These are phyloP conservation scores for Cyphellophora attinorum DNA, from an alignment of 2,329 filamentous ascomycete species.

Conservation along the genomic window DNA sequence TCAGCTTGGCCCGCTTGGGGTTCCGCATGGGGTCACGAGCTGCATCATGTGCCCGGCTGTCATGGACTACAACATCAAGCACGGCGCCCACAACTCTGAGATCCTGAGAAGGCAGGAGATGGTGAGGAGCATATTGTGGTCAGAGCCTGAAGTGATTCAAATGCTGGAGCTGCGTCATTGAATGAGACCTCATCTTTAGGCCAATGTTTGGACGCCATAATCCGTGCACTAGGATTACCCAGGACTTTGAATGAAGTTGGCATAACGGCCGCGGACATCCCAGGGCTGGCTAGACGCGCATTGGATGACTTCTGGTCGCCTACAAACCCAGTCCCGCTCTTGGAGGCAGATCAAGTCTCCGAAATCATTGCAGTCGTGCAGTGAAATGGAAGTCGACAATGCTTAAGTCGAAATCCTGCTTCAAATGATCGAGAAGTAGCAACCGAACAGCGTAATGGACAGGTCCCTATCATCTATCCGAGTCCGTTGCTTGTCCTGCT, in stretches of 20 bases:
- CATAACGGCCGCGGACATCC: slow-evolving; percentile 38
- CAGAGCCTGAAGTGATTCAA: slow-evolving; percentile 25
- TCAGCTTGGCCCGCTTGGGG: slow-evolving; percentile 45
- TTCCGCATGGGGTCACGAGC: slow-evolving; percentile 52
- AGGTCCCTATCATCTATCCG: no score
- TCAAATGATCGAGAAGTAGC: no score
- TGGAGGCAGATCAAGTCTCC: slow-evolving; percentile 38
- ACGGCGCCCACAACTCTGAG: slow-evolving; percentile 34
- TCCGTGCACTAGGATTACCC: slow-evolving; percentile 46
- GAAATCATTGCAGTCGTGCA: slow-evolving; percentile 43
- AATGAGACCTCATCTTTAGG: slow-evolving; percentile 34
- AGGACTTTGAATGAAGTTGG: slow-evolving; percentile 42
- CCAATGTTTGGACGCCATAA: slow-evolving; percentile 42
- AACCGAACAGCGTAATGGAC: no score
- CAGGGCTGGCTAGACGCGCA: slow-evolving; percentile 38
- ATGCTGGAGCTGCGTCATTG: slow-evolving; percentile 21
- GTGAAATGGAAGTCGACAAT: no score
- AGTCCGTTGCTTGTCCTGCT: no score
- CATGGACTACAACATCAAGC: slow-evolving; percentile 43
- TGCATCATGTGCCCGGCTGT: slow-evolving; percentile 48
- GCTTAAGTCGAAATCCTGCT: no score
- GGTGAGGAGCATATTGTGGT: slow-evolving; percentile 32
- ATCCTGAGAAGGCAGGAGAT: slow-evolving; percentile 31
- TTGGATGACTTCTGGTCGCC: slow-evolving; percentile 41
- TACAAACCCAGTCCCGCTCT: slow-evolving; percentile 42